Percentiles rank a stretch among this genome's conserved stretches.
Conservation (phyloP, 345 rosid species). For the Ceriops zippeliana region DNA sequence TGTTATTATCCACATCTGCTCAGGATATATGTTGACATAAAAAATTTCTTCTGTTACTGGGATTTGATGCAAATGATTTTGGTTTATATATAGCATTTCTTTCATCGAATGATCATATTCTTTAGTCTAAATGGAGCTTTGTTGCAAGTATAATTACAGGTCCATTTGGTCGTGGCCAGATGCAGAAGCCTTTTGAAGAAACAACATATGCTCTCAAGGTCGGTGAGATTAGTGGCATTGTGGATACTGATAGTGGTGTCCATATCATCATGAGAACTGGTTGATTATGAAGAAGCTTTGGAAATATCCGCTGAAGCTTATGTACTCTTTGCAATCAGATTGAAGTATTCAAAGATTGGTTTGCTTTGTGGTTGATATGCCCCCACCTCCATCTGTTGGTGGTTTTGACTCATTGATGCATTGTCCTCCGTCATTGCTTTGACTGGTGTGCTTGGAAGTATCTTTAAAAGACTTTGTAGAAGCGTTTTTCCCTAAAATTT, state of each 20-base stretch:
- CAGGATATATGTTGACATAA: no score
- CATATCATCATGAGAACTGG: conserved; percentile 91
- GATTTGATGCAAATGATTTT: conserved; percentile 3
- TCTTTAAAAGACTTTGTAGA: background rate
- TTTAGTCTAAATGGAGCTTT: conserved; percentile 3
- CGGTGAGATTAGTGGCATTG: conserved; percentile 89
- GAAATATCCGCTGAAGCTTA: no score
- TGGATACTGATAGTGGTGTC: conserved; percentile 90
- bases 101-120: background rate
- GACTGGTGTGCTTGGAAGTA: background rate
- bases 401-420: conserved; percentile 5
- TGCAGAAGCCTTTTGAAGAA: conserved; percentile 98
- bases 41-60: no score
- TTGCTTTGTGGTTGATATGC: no score
- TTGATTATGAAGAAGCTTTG: conserved; percentile 10
- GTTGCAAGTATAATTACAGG: conserved; percentile 40
- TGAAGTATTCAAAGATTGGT: background rate
- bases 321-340: conserved; percentile 1
- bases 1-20: no score
- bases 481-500: background rate
- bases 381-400: no score
- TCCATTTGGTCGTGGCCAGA: conserved; percentile 83
- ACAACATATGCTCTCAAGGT: conserved; percentile 68
- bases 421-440: background rate
- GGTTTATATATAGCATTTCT: background rate